Percentiles rank a stretch among this genome's conserved stretches.
Conservation (phyloP, 83 land plant species). For the Picea mariana region DNA sequence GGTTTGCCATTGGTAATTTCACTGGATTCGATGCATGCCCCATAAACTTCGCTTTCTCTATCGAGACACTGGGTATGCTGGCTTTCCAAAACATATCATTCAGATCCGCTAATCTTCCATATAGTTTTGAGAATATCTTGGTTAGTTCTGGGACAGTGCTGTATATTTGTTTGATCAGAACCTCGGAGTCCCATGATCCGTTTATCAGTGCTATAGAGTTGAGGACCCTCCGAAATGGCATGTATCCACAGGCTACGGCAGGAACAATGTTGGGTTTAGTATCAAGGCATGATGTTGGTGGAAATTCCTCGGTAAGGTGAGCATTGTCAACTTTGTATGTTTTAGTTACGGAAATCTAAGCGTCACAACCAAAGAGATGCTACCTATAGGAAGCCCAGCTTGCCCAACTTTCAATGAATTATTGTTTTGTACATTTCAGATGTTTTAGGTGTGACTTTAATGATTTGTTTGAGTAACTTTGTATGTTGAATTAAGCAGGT, state of each 20-base stretch:
- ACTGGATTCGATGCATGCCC: no score
- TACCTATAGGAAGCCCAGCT: no score
- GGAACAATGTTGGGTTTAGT: background rate
- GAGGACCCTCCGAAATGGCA: background rate
- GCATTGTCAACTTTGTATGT: no score
- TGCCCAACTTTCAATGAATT: no score
- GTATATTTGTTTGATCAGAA: conserved; percentile 8
- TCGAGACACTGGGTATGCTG: background rate
- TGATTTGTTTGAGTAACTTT: background rate
- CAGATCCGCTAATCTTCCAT: background rate
- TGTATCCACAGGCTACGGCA: background rate
- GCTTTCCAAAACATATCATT: background rate
- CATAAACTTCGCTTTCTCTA: background rate
- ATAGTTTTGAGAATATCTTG: background rate
- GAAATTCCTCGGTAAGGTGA: background rate
- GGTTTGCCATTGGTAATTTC: conserved; percentile 1
- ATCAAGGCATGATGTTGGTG: conserved; percentile 8
- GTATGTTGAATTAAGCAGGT: background rate
- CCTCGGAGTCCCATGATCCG: background rate
- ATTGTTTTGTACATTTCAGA: no score
- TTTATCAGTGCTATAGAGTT: conserved; percentile 4
- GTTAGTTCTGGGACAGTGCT: background rate
- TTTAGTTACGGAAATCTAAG: no score
- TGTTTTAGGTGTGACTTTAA: no score
- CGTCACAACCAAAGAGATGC: no score